Conservation (phyloP, 768 basidiomycete species). For the Termitomyces sp. region DNA sequence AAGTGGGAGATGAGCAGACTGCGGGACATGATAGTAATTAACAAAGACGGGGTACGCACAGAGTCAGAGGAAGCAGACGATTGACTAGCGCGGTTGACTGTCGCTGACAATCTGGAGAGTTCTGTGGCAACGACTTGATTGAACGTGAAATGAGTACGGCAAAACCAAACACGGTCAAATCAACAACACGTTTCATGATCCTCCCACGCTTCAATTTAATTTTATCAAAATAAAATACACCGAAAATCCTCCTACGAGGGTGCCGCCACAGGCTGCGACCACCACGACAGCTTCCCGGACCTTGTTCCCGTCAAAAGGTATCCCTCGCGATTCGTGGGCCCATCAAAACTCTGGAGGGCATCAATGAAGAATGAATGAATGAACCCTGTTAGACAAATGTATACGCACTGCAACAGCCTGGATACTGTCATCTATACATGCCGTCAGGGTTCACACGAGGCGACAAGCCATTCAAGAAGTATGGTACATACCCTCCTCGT, state of each 20-base stretch:
- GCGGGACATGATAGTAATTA: neutral
- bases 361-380: neutral
- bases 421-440: constrained; percentile 32
- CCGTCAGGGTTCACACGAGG: constrained; percentile 12
- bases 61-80: constrained; percentile 15
- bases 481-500: constrained; percentile 46
- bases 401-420: constrained; percentile 39
- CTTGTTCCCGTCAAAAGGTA: constrained; percentile 57
- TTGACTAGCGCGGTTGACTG: constrained; percentile 29
- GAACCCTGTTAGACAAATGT: neutral
- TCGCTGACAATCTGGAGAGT: constrained; percentile 37
- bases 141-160: constrained; percentile 32
- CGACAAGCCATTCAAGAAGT: constrained; percentile 5
- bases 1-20: neutral
- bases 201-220: constrained; percentile 13
- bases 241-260: constrained; percentile 10
- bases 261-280: constrained; percentile 42
- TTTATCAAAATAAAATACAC: neutral
- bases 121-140: constrained; percentile 44
- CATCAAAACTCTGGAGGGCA: constrained; percentile 42
- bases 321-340: constrained; percentile 31
- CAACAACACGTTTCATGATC: constrained; percentile 21
- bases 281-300: constrained; percentile 54
- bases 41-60: constrained; percentile 12
- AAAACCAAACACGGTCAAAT: constrained; percentile 32